A percentile compares a stretch with the other conserved stretches of the same genome.
These are phyloP conservation scores for Monosporascus ibericus DNA, from an alignment of 2,329 filamentous ascomycete genomes.

Conservation along the genomic window DNA sequence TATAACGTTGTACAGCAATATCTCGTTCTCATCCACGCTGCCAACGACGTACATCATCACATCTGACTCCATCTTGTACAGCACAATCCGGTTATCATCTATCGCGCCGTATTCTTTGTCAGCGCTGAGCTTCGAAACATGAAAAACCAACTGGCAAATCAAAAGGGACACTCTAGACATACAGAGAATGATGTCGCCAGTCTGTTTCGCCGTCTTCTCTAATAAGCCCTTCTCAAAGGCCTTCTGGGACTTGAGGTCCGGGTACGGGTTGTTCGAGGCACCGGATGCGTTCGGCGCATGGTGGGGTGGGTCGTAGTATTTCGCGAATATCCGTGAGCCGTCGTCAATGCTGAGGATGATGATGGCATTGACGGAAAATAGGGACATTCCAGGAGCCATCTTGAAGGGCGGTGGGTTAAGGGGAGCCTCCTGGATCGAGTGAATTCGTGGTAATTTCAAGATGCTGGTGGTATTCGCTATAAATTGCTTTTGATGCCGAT, in stretches of 20 bases:
- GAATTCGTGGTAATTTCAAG: not conserved
- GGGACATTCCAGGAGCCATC: conserved; percentile 70
- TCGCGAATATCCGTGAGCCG: conserved; percentile 84
- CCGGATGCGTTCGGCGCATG: conserved; percentile 36
- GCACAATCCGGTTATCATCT: conserved; percentile 86
- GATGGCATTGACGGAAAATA: conserved; percentile 72
- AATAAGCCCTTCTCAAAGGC: conserved; percentile 93
- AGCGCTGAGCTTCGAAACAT: not conserved
- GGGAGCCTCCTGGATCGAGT: not conserved
- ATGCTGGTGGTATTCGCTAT: conserved; percentile 5
- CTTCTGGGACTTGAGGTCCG: conserved; percentile 88
- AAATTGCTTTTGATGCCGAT: conserved; percentile 1
- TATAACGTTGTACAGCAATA: conserved; percentile 90
- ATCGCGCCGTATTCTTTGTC: not conserved
- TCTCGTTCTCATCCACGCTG: conserved; percentile 89
- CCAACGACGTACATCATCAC: conserved; percentile 95
- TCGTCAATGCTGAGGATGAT: conserved; percentile 80
- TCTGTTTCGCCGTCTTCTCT: conserved; percentile 94
- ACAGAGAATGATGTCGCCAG: conserved; percentile 86
- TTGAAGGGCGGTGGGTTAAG: conserved; percentile 9
- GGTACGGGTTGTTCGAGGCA: conserved; percentile 67
- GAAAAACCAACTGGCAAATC: not conserved
- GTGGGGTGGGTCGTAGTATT: conserved; percentile 55
- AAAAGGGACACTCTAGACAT: not conserved
- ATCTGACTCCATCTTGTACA: conserved; percentile 97